phyloP scores from a whole-genome alignment of 441 rosid species.

The Populus hybrid region DNA sequence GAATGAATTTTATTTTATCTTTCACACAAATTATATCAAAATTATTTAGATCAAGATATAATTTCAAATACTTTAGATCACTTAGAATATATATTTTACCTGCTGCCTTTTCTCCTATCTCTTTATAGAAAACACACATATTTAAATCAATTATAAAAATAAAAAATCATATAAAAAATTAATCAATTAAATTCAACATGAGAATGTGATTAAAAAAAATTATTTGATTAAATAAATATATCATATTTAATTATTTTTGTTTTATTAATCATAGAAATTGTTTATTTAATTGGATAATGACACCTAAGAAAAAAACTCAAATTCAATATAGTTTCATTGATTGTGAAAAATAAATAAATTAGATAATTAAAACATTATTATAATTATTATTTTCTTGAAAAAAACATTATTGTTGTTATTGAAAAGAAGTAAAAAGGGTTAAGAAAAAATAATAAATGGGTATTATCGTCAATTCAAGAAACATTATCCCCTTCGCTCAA shows the following conservation, averaged over 20 bases:
- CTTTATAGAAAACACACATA: too few relatives aligned
- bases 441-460: not conserved
- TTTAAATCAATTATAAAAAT: too few relatives aligned
- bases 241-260: not conserved
- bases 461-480: not conserved
- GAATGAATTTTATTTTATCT: too few relatives aligned
- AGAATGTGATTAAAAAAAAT: not conserved
- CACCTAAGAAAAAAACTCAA: not conserved
- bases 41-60: too few relatives aligned
- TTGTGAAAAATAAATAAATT: not conserved
- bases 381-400: too few relatives aligned
- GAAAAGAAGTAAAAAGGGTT: too few relatives aligned
- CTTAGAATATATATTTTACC: too few relatives aligned
- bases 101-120: too few relatives aligned
- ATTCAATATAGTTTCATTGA: not conserved
- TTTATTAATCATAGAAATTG: not conserved
- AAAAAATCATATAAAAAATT: not conserved
- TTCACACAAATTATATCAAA: too few relatives aligned
- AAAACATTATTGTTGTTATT: too few relatives aligned
- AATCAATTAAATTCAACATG: not conserved
- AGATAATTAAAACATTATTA: not conserved
- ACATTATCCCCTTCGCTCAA: conserved; percentile 11
- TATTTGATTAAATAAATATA: not conserved
- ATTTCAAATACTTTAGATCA: too few relatives aligned
- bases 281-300: not conserved